Evolutionary conservation across 345 rosid species (phyloP).

Genomic region (Aquilaria yunnanensis): DNA sequence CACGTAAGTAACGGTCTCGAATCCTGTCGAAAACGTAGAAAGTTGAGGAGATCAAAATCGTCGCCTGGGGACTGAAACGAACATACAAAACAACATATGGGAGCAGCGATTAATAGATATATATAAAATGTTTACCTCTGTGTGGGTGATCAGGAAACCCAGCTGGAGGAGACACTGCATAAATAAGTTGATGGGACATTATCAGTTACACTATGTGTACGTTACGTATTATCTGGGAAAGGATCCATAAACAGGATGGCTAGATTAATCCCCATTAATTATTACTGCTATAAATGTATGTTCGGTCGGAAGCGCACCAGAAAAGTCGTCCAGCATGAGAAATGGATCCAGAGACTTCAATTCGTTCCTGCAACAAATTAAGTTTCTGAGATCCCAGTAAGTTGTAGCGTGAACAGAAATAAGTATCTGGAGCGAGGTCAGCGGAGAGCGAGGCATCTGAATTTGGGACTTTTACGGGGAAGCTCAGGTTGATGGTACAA

Average conservation of each 20-base stretch:
- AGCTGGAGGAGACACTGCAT: slow-evolving; percentile 82
- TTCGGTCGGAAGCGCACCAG: slow-evolving; percentile 27
- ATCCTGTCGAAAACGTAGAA: slow-evolving; percentile 35
- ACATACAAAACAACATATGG: background rate
- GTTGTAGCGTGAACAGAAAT: too few species aligned
- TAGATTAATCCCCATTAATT: background rate
- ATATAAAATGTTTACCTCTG: slow-evolving; percentile 40
- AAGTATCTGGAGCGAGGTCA: too few species aligned
- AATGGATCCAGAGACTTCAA: slow-evolving; percentile 78
- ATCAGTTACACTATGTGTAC: too few species aligned
- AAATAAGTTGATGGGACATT: background rate
- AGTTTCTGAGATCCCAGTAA: too few species aligned
- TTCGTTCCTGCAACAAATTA: slow-evolving; percentile 34
- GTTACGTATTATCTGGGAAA: too few species aligned
- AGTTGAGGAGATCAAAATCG: background rate
- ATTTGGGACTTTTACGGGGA: too few species aligned
- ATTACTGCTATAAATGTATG: background rate
- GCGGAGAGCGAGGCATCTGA: too few species aligned
- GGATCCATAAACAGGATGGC: too few species aligned
- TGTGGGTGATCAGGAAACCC: slow-evolving; percentile 98
- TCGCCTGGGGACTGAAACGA: slow-evolving; percentile 4
- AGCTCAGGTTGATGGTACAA: too few species aligned
- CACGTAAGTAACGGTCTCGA: slow-evolving; percentile 88
- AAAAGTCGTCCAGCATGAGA: slow-evolving; percentile 76
- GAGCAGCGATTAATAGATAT: background rate